phyloP scores from a whole-genome alignment of 192 early-diverging fungal genomes.

The Gaertneriomyces sp. region DNA sequence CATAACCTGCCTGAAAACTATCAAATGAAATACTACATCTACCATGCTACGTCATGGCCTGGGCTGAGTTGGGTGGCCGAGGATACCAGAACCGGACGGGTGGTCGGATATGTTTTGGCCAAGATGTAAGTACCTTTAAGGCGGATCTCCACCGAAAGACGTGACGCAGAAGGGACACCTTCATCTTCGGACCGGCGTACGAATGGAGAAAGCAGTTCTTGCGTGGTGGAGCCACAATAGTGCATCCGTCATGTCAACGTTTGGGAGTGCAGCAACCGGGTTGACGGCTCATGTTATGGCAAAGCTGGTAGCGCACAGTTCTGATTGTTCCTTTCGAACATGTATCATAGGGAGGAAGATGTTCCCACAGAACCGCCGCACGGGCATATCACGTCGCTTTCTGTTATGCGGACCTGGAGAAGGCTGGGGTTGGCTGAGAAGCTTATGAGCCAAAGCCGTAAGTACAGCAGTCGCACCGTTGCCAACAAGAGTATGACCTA shows the following conservation, averaged over 20 bases:
- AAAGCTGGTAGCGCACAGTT: neutral
- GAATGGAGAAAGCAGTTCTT: too few relatives aligned
- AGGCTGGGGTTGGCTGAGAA: conserved; percentile 95
- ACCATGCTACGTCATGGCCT: conserved; percentile 50
- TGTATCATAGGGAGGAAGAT: conserved; percentile 72
- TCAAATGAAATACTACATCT: conserved; percentile 96
- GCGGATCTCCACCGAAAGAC: too few relatives aligned
- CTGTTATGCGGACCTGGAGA: conserved; percentile 95
- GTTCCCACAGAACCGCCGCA: conserved; percentile 56
- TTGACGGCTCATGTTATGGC: too few relatives aligned
- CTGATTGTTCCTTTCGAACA: neutral
- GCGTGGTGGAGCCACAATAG: too few relatives aligned
- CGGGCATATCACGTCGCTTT: conserved; percentile 96
- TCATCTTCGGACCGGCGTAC: too few relatives aligned
- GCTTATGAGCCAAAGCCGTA: conserved; percentile 89
- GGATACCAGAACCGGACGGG: conserved; percentile 74
- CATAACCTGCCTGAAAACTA: conserved; percentile 99
- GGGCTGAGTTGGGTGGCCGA: conserved; percentile 95
- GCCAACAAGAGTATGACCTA: neutral
- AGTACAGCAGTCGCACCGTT: conserved; percentile 24
- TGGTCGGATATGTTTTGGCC: conserved; percentile 96
- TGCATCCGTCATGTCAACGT: neutral
- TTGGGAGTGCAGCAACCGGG: neutral
- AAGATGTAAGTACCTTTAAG: conserved; percentile 70
- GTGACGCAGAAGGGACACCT: too few relatives aligned